These are phyloP conservation scores for Cercospora sp. DNA, from an alignment of 2,329 filamentous ascomycete genomes.

Conservation along the genomic window DNA sequence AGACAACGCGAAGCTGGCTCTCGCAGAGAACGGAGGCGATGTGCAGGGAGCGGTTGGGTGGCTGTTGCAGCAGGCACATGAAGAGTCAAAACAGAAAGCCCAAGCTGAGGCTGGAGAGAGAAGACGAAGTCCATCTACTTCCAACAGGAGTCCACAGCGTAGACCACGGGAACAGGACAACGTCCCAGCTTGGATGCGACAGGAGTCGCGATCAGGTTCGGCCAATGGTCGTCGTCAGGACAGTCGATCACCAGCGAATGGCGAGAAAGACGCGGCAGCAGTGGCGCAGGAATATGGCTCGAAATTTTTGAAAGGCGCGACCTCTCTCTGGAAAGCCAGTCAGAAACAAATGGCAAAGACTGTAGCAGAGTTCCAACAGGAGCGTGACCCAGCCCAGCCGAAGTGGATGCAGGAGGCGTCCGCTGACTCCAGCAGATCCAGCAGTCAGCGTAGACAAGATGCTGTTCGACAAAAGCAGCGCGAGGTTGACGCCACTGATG, in stretches of 20 bases:
- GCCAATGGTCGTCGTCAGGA: conserved; percentile 51
- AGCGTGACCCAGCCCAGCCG: conserved; percentile 77
- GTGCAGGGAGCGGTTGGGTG: conserved; percentile 85
- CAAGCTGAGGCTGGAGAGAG: conserved; percentile 38
- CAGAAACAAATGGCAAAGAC: conserved; percentile 92
- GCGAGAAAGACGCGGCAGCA: conserved; percentile 75
- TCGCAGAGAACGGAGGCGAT: conserved; percentile 79
- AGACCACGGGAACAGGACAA: conserved; percentile 40
- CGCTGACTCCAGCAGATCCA: conserved; percentile 32
- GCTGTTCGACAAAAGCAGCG: conserved; percentile 30
- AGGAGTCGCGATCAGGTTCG: conserved; percentile 53
- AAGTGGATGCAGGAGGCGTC: conserved; percentile 87
- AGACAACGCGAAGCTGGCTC: conserved; percentile 76
- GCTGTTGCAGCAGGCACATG: conserved; percentile 88
- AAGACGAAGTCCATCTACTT: conserved; percentile 23
- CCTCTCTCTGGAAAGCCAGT: conserved; percentile 90
- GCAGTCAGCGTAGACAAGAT: conserved; percentile 34
- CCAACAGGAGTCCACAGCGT: conserved; percentile 30
- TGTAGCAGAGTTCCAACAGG: conserved; percentile 78
- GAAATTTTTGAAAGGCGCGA: conserved; percentile 88
- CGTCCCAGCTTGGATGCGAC: conserved; percentile 64
- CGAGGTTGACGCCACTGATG: conserved; percentile 46
- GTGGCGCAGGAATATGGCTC: conserved; percentile 79
- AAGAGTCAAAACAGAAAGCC: conserved; percentile 73
- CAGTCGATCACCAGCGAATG: conserved; percentile 54